Percentiles rank a stretch among this genome's conserved stretches.
phyloP scores from a whole-genome alignment of 2,329 filamentous ascomycete species.

The Fusarium mundagurra region DNA sequence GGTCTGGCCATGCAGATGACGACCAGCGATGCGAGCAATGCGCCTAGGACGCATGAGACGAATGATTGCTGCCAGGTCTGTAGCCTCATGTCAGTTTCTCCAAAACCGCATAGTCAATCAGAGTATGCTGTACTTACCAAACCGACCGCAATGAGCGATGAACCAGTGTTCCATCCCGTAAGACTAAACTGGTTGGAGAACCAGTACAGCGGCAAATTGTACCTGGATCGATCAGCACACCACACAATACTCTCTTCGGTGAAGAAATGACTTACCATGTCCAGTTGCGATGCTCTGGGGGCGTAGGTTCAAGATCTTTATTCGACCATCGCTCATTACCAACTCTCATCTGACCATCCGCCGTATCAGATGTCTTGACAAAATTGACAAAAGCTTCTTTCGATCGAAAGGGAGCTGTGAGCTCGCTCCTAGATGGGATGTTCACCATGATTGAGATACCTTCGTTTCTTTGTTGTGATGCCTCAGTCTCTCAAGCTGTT shows the following conservation, averaged over 20 bases:
- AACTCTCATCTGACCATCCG: background rate
- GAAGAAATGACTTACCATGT: background rate
- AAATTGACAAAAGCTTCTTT: background rate
- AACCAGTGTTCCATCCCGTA: background rate
- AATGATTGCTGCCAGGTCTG: background rate
- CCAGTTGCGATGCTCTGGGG: background rate
- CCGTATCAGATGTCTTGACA: background rate
- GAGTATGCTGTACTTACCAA: background rate
- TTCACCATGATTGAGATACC: background rate
- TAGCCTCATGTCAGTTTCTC: background rate
- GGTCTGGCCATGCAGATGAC: background rate
- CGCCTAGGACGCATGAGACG: rapidly evolving
- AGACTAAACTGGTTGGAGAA: background rate
- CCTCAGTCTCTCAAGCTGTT: background rate
- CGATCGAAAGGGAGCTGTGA: background rate
- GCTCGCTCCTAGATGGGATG: background rate
- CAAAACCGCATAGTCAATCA: background rate
- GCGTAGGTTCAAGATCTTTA: background rate
- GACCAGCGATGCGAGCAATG: background rate
- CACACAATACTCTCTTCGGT: background rate
- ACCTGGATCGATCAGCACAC: rapidly evolving
- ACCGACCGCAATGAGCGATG: background rate
- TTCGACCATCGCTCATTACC: background rate
- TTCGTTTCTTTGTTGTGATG: background rate
- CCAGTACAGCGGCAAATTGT: background rate